Percentiles rank a stretch among this genome's conserved stretches.
Evolutionary conservation across 352 stramenopile species (phyloP).

Genomic region (Globisporangium megalacanthum): DNA sequence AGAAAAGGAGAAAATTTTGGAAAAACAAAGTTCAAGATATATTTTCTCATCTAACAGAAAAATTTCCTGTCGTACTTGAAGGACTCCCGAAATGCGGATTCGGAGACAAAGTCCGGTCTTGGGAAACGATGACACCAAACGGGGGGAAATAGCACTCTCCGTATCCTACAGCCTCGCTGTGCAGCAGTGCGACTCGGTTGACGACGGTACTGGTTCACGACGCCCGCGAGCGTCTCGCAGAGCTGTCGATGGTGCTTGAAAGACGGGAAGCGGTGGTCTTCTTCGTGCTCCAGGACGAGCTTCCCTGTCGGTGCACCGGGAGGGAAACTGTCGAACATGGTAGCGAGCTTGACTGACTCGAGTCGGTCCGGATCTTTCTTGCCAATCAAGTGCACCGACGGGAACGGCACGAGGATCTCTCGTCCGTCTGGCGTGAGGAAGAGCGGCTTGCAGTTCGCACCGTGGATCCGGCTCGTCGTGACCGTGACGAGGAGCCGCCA

Average conservation of each 20-base stretch:
- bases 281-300: constrained; percentile 28
- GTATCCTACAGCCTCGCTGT: constrained; percentile 5
- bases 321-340: not conserved
- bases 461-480: not conserved
- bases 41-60: too few relatives aligned
- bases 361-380: constrained; percentile 55
- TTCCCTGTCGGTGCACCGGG: not conserved
- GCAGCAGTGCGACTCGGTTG: too few relatives aligned
- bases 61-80: too few relatives aligned
- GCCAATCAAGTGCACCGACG: constrained; percentile 41
- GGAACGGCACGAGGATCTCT: constrained; percentile 19
- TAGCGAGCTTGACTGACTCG: constrained; percentile 19
- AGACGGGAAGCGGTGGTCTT: constrained; percentile 28
- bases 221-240: not conserved
- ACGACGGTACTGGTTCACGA: constrained; percentile 2
- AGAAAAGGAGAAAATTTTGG: too few relatives aligned
- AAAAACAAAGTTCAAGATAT: too few relatives aligned
- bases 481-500: constrained; percentile 26
- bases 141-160: too few relatives aligned
- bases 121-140: too few relatives aligned
- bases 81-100: too few relatives aligned
- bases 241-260: not conserved
- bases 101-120: too few relatives aligned
- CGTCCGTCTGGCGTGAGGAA: constrained; percentile 29
- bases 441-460: not conserved